Percentiles rank a stretch among this genome's conserved stretches.
These are phyloP conservation scores for Apiotrichum sp. DNA, from an alignment of 1,284 basidiomycete genomes.

Conservation along the genomic window DNA sequence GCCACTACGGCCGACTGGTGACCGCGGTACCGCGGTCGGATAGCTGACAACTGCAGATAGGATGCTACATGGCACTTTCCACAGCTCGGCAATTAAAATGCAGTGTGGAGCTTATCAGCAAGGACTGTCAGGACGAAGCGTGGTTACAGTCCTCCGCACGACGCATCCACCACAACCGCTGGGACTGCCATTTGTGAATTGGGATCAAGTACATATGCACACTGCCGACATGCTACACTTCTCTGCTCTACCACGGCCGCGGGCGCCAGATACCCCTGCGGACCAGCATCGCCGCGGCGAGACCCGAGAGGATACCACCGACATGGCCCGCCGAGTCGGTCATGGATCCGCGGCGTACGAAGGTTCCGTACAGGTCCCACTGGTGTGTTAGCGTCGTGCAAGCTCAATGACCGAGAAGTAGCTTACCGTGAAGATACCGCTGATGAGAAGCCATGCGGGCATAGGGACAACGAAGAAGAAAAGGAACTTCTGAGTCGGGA, in stretches of 20 bases:
- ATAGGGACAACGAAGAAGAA: conserved; percentile 76
- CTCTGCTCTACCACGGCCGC: not conserved
- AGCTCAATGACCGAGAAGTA: not conserved
- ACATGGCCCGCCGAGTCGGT: conserved; percentile 72
- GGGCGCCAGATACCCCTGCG: conserved; percentile 6
- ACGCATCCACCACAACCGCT: no score
- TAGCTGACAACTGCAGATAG: no score
- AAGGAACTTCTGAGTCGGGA: conserved; percentile 64
- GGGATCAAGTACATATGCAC: not conserved
- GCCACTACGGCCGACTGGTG: no score
- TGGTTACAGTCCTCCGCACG: no score
- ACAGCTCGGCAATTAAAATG: no score
- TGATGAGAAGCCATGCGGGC: conserved; percentile 72
- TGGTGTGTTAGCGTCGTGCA: conserved; percentile 1
- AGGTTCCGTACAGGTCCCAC: conserved; percentile 26
- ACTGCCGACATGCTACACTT: not conserved
- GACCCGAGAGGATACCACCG: conserved; percentile 66
- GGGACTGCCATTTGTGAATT: conserved; percentile 1
- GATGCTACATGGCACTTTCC: no score
- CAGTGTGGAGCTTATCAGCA: no score
- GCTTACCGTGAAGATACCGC: conserved; percentile 60
- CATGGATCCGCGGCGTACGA: conserved; percentile 14
- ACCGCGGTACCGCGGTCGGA: no score
- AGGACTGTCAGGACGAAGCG: no score
- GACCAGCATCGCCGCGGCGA: conserved; percentile 52